Percentiles rank a stretch among this genome's conserved stretches.
Conservation (phyloP, 768 basidiomycete species). For the Mycena polygramma region DNA sequence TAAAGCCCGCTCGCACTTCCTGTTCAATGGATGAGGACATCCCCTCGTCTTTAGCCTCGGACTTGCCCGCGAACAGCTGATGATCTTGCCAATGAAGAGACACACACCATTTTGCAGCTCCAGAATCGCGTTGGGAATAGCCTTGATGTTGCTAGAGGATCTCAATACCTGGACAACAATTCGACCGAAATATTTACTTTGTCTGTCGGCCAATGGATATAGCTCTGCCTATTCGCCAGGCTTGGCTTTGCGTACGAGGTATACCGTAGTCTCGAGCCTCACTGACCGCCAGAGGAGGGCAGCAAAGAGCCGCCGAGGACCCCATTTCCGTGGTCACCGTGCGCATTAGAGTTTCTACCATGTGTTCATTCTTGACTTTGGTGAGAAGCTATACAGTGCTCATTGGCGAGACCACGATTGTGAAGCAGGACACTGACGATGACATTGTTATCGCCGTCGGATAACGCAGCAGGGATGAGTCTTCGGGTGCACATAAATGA, state of each 20-base stretch:
- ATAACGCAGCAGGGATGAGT: conserved; percentile 46
- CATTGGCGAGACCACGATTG: conserved; percentile 1
- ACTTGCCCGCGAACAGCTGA: conserved; percentile 57
- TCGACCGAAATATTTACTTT: conserved; percentile 42
- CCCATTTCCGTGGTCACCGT: conserved; percentile 68
- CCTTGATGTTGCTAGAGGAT: conserved; percentile 44
- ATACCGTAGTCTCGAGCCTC: conserved; percentile 57
- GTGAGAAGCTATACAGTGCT: conserved; percentile 51
- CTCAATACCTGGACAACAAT: not conserved
- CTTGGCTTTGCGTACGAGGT: conserved; percentile 67
- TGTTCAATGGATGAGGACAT: conserved; percentile 20
- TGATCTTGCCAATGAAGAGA: conserved; percentile 73
- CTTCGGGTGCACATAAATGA: conserved; percentile 28
- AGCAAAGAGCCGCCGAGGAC: conserved; percentile 60
- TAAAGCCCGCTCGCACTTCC: conserved; percentile 54
- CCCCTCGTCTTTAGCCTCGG: not conserved
- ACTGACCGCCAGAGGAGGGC: conserved; percentile 53
- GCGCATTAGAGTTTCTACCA: conserved; percentile 61
- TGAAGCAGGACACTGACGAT: conserved; percentile 35
- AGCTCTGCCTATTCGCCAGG: conserved; percentile 74
- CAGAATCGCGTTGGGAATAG: conserved; percentile 44
- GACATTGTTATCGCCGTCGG: conserved; percentile 49
- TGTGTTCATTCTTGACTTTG: conserved; percentile 56
- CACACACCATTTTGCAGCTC: conserved; percentile 48
- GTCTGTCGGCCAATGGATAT: conserved; percentile 64